phyloP scores from a whole-genome alignment of 371 early-diverging fungal species.

The Zopfochytrium polystomum region DNA sequence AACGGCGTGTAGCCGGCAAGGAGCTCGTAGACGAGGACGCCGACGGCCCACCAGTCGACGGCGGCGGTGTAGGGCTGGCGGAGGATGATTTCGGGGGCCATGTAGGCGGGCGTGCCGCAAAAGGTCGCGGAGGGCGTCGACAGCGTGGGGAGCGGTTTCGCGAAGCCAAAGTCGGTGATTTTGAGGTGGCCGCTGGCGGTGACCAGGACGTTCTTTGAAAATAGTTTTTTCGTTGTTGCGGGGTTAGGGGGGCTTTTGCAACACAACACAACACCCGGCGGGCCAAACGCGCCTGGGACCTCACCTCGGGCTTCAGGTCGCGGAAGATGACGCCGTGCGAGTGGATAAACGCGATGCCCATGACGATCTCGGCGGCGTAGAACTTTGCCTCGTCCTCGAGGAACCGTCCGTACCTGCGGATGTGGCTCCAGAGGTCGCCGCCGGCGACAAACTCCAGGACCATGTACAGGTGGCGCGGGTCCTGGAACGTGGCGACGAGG shows the following conservation, averaged over 20 bases:
- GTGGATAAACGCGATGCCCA: constrained; percentile 58
- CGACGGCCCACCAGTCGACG: constrained; percentile 67
- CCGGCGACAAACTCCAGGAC: constrained; percentile 73
- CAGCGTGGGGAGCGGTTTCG: constrained; percentile 76
- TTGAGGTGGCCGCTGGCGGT: constrained; percentile 80
- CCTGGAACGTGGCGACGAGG: too few relatives aligned
- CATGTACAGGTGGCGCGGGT: constrained; percentile 72
- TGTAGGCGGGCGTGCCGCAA: constrained; percentile 93
- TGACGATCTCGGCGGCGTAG: constrained; percentile 51
- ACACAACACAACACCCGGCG: neutral
- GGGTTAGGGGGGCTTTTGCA: neutral
- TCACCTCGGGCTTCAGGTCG: constrained; percentile 61
- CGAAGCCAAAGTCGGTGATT: too few relatives aligned
- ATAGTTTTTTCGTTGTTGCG: constrained; percentile 1
- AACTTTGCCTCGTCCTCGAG: constrained; percentile 38
- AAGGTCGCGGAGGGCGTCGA: constrained; percentile 56
- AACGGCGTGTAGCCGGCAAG: constrained; percentile 54
- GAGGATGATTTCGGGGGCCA: too few relatives aligned
- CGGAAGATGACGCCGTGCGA: constrained; percentile 54
- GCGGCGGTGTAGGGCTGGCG: constrained; percentile 78
- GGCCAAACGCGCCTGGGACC: too few relatives aligned
- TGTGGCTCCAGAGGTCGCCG: constrained; percentile 56
- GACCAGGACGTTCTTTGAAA: constrained; percentile 68
- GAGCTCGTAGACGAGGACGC: constrained; percentile 64
- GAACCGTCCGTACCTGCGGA: constrained; percentile 34